Percentiles rank a stretch among this genome's conserved stretches.
phyloP scores from a whole-genome alignment of 345 rosid genomes.

The Psidium guajava region DNA sequence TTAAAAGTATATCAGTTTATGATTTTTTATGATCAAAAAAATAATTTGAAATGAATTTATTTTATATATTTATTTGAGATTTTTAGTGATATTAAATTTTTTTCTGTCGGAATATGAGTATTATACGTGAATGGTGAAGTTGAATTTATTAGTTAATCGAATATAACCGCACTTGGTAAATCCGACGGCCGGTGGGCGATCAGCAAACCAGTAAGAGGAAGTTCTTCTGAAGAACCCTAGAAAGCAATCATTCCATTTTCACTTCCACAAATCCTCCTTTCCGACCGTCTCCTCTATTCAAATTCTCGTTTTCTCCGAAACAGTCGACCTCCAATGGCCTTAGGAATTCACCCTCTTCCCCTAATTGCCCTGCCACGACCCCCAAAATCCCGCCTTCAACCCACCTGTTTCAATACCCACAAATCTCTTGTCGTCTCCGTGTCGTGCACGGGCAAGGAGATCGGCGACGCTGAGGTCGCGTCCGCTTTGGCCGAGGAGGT shows the following conservation, averaged over 20 bases:
- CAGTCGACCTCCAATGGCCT: not conserved
- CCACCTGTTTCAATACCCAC: not conserved
- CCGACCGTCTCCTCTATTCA: not conserved
- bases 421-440: too few species aligned
- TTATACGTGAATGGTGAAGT: not conserved
- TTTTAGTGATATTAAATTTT: too few species aligned
- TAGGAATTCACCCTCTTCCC: not conserved
- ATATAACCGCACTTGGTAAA: too few species aligned
- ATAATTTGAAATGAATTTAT: too few species aligned
- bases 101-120: not conserved
- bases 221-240: not conserved
- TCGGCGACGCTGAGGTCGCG: slow-evolving; percentile 15
- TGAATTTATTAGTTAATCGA: too few species aligned
- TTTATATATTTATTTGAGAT: too few species aligned
- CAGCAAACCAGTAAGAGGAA: too few species aligned
- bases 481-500: slow-evolving; percentile 45
- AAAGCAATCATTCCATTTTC: not conserved
- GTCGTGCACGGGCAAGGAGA: not conserved
- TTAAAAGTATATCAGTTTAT: too few species aligned
- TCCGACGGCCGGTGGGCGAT: too few species aligned
- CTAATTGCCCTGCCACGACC: not conserved
- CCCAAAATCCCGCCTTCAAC: not conserved
- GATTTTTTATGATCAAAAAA: too few species aligned
- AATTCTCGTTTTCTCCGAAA: not conserved
- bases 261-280: too few species aligned